Evolutionary conservation across 2,329 filamentous ascomycete species (phyloP), one percentile per base, ranked within the genome.

Genomic region (Monilinia polystroma): DNA sequence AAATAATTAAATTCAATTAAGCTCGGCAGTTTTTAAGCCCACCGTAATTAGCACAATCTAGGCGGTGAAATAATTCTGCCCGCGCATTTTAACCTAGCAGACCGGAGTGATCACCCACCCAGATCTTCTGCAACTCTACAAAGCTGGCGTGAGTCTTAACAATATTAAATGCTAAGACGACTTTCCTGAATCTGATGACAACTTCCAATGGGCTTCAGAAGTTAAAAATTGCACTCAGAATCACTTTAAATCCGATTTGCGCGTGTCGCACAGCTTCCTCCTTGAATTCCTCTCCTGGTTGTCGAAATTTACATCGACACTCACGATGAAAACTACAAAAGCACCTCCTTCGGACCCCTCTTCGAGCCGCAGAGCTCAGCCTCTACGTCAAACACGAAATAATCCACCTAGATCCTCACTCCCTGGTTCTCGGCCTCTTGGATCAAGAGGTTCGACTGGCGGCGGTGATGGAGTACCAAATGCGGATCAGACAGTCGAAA

Each of bases 311-410:
- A 69, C 63, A 67, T 67, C 67, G 65, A 60, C 68, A 56, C 66
- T 58, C 68, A 74, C 69, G 20, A 77, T 77, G 76, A 77, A 75
- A 72, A 75, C 75, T 18, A 69, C 72, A 68, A 76, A 76, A 71
- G 70, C 69, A 66, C 62, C 67, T 29, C 68, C 73, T 60, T 66
- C 72, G 35, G 75, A 76, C 64, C 66, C 70, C 64, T 70, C 71
- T 47, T 83, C 84, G 69, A 82, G 80, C 78, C 84, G 86, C 73
- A 82, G 86, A 76, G 84, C 85, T 66, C 87, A 89, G 74, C 87
- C 87, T 58, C 81, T 86, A 73, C 86, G 87, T 70, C 87, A 89
- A 78, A 84, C 87, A 74, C 85, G 87, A 75, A 86, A 83, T 66
- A 89, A 90, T 75, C 86, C 87, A 70, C 80, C 84, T 56, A 82